phyloP scores from a whole-genome alignment of 352 stramenopile genomes.

The Pythium plurisporium region DNA sequence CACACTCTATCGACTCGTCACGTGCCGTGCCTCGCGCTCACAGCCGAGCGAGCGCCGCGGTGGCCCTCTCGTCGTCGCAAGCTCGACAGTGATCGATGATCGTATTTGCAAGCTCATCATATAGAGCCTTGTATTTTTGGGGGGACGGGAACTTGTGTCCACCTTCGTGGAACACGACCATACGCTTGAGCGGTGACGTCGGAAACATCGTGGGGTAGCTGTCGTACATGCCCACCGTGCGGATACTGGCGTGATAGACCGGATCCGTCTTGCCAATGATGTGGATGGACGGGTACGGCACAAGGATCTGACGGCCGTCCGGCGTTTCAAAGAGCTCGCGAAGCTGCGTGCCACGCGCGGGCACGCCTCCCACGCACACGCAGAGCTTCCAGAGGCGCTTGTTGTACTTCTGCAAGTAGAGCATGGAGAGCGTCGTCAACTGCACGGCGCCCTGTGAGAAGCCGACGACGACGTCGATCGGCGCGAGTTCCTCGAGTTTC shows the following conservation, averaged over 20 bases:
- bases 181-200: slow-evolving; percentile 16
- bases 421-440: slow-evolving; percentile 35
- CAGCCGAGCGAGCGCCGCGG: neutral
- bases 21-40: too few species aligned
- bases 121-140: slow-evolving; percentile 22
- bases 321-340: slow-evolving; percentile 33
- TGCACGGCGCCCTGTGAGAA: slow-evolving; percentile 59
- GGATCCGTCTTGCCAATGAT: slow-evolving; percentile 37
- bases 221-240: slow-evolving; percentile 33
- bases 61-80: neutral
- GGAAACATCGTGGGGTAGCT: slow-evolving; percentile 11
- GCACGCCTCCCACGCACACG: slow-evolving; percentile 41
- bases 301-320: slow-evolving; percentile 9
- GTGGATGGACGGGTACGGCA: slow-evolving; percentile 40
- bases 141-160: slow-evolving; percentile 37
- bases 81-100: slow-evolving; percentile 27
- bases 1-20: too few species aligned
- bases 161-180: slow-evolving; percentile 35
- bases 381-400: slow-evolving; percentile 34
- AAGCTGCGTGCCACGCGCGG: slow-evolving; percentile 30
- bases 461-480: slow-evolving; percentile 47
- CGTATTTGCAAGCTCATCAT: slow-evolving; percentile 22
- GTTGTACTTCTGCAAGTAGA: slow-evolving; percentile 29
- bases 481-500: slow-evolving; percentile 31
- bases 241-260: slow-evolving; percentile 24